Percentiles rank a stretch among this genome's conserved stretches.
Conservation (phyloP, 495 filamentous ascomycete species). For the Penicillium canariense region DNA sequence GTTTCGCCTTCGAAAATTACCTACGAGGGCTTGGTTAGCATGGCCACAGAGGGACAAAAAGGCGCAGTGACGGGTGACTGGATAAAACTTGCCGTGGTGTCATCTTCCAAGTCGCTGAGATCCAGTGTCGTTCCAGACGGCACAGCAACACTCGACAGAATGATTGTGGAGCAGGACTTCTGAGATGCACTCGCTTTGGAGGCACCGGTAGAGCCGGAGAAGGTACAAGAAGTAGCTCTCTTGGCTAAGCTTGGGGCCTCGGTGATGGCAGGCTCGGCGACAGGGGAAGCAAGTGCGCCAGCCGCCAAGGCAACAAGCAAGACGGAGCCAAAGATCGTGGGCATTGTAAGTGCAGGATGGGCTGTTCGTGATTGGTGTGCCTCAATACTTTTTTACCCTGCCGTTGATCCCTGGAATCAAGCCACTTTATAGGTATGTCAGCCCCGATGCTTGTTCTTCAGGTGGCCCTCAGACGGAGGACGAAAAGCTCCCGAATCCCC, state of each 20-base stretch:
- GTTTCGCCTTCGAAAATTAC: slow-evolving; percentile 53
- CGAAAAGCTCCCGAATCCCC: background rate
- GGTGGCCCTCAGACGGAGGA: background rate
- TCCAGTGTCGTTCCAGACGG: slow-evolving; percentile 53
- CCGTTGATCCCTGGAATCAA: background rate
- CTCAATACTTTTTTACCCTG: background rate
- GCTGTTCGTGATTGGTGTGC: background rate
- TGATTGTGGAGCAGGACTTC: slow-evolving; percentile 50
- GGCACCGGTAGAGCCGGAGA: slow-evolving; percentile 26
- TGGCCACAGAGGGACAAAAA: background rate
- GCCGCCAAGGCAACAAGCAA: slow-evolving; percentile 14
- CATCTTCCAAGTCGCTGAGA: slow-evolving; percentile 43
- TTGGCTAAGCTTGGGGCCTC: slow-evolving; percentile 23
- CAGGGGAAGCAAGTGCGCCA: slow-evolving; percentile 15
- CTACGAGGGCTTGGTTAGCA: slow-evolving; percentile 16
- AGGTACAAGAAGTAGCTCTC: slow-evolving; percentile 20
- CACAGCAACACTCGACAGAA: slow-evolving; percentile 47
- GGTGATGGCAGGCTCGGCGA: slow-evolving; percentile 26
- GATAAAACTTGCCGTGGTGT: slow-evolving; percentile 35
- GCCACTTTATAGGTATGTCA: background rate
- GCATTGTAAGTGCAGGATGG: slow-evolving; percentile 3
- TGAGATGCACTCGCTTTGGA: slow-evolving; percentile 40
- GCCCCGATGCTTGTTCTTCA: background rate
- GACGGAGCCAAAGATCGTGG: slow-evolving; percentile 1
- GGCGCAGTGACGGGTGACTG: background rate